Base-by-base conservation (phyloP, 75 land plant genomes). In the Pseudotsuga menziesii region DNA sequence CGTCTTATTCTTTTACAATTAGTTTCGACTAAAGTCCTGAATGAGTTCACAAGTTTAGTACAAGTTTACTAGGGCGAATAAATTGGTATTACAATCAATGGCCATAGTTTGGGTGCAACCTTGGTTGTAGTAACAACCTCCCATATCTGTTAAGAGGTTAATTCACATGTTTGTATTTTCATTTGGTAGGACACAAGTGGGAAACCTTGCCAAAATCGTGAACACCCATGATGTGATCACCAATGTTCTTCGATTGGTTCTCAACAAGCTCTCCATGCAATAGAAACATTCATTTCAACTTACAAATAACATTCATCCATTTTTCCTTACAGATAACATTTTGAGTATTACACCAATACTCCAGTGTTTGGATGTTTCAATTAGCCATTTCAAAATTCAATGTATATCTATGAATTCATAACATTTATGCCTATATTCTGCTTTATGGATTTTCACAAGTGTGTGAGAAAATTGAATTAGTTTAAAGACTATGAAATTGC, bases 41-140 rank as follows among this genome's bases (percentile, higher is more conserved):
- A 78, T 20, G 97, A 88, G 55, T 74, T 94, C 2, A 16, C 25
- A 19, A 15, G 92, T 5, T 74, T 94, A 44, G 22, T 85, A 54
- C 78, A 86, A 0, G 0, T 29, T 13, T 89, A 88, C 83, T 61
- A 82, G 52, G 91, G 93, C 0, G 91, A 93, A 66, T 72, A 73
- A 25, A 78, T 93, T 11, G 91, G 96, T 87, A 88, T 93, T 57
- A 89, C 90, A 0, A 67, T 93, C 39, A 85, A 88, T 0, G 94
- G 93, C 15, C 96, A 93, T 78, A 89, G 96, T 85, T 85, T 93
- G 1, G 96, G 96, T 1, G 96, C 89, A 0, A 93, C 96, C 2
- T 82, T 93, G 20, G 82, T 87, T 3, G 13, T 91, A 0, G 75
- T 93, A 3, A 89, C 81, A 0, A 93, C 89, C 23, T 90, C 87